phyloP scores from a whole-genome alignment of 176 grass and related monocot genomes.

The Areca catechu region DNA sequence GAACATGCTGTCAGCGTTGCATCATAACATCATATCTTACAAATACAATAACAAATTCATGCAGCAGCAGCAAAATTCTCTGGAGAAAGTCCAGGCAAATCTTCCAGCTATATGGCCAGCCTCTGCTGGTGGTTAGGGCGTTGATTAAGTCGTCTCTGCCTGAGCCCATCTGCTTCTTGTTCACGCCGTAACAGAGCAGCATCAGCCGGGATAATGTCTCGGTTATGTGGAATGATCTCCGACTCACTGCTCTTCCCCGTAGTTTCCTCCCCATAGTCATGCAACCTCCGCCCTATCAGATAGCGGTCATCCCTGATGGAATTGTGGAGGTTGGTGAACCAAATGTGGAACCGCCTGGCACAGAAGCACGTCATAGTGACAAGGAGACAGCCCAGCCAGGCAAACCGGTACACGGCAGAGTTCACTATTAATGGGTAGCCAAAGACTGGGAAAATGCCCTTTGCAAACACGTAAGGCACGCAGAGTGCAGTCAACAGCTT shows the following conservation, averaged over 20 bases:
- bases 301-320: conserved; percentile 92
- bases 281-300: conserved; percentile 85
- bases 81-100: background rate
- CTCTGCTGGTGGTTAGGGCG: conserved; percentile 40
- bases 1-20: too few relatives aligned
- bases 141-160: conserved; percentile 42
- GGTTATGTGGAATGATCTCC: background rate
- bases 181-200: conserved; percentile 32
- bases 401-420: conserved; percentile 82
- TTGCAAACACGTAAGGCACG: conserved; percentile 83
- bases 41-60: too few relatives aligned
- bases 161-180: conserved; percentile 46
- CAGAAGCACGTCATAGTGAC: conserved; percentile 64
- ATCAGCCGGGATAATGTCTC: conserved; percentile 6
- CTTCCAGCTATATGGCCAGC: conserved; percentile 16
- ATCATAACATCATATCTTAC: too few relatives aligned
- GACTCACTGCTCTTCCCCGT: background rate
- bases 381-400: conserved; percentile 84
- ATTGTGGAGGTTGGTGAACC: conserved; percentile 98
- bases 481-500: conserved; percentile 88
- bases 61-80: too few relatives aligned
- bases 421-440: conserved; percentile 90
- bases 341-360: conserved; percentile 73
- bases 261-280: conserved; percentile 72
- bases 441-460: conserved; percentile 72